Percentiles rank a stretch among this genome's conserved stretches.
These are phyloP conservation scores for Entoloma clypeatum DNA, from an alignment of 1,284 basidiomycete species.

Conservation along the genomic window DNA sequence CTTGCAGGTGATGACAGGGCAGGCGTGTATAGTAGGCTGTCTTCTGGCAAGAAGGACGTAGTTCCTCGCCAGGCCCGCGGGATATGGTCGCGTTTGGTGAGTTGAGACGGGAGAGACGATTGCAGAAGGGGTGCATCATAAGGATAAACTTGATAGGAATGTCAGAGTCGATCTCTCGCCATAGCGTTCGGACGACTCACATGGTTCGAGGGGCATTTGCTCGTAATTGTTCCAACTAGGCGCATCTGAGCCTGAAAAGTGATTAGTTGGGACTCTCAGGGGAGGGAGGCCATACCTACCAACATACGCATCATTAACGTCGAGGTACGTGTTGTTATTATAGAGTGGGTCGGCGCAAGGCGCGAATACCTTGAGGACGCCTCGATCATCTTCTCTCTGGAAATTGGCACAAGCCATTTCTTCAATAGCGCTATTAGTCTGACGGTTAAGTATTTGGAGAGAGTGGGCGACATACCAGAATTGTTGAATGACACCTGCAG, in stretches of 20 bases:
- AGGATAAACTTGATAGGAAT: conserved; percentile 3
- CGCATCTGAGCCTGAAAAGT: neutral
- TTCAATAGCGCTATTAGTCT: no score
- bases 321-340: no score
- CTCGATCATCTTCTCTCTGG: no score
- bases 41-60: neutral
- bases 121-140: conserved; percentile 5
- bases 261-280: no score
- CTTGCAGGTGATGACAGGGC: conserved; percentile 10
- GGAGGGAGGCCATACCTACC: no score
- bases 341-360: no score
- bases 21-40: conserved; percentile 1
- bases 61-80: neutral
- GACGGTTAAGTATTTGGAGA: no score
- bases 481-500: no score
- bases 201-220: conserved; percentile 7
- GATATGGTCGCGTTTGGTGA: neutral
- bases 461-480: no score
- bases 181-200: conserved; percentile 6
- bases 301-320: no score
- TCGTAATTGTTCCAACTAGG: conserved; percentile 8
- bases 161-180: conserved; percentile 2
- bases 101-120: conserved; percentile 1
- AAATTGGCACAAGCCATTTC: no score
- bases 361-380: no score